These are phyloP conservation scores for Phyllostachys edulis DNA, from an alignment of 176 grass and related monocot genomes.

Conservation along the genomic window DNA sequence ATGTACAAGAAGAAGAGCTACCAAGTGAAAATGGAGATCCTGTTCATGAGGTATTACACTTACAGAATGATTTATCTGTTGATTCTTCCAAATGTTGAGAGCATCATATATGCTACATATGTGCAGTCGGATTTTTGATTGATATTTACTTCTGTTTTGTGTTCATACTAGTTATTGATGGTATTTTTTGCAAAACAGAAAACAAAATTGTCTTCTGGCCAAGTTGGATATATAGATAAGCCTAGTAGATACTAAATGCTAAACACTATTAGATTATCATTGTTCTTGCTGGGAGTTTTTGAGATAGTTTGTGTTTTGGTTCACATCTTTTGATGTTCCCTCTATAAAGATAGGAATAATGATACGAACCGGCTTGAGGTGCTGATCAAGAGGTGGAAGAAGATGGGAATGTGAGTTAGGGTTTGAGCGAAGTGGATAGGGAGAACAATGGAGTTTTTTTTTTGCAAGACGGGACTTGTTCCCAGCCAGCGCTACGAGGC, in stretches of 20 bases:
- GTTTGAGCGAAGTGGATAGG: too few species aligned
- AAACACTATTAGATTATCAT: neutral
- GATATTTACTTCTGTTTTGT: neutral
- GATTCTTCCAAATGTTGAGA: neutral
- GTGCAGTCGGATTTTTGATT: neutral
- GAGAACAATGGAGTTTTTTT: too few species aligned
- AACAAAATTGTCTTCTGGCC: neutral
- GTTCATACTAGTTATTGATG: neutral
- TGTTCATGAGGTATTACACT: slow-evolving; percentile 47
- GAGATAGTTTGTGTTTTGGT: neutral
- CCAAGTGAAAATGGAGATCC: slow-evolving; percentile 62
- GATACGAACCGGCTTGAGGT: too few species aligned
- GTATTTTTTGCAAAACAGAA: neutral
- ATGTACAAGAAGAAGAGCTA: slow-evolving; percentile 58
- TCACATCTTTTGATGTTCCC: neutral
- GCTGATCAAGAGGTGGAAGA: too few species aligned
- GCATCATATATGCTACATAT: neutral
- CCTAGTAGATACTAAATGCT: neutral
- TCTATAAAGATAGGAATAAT: neutral
- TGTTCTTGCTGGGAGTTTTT: neutral
- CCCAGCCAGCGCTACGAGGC: too few species aligned
- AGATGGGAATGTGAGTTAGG: too few species aligned
- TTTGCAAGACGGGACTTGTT: too few species aligned
- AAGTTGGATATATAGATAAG: neutral
- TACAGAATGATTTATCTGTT: slow-evolving; percentile 2